phyloP scores from a whole-genome alignment of 2,329 filamentous ascomycete genomes.

The Cryoendolithus antarcticus region DNA sequence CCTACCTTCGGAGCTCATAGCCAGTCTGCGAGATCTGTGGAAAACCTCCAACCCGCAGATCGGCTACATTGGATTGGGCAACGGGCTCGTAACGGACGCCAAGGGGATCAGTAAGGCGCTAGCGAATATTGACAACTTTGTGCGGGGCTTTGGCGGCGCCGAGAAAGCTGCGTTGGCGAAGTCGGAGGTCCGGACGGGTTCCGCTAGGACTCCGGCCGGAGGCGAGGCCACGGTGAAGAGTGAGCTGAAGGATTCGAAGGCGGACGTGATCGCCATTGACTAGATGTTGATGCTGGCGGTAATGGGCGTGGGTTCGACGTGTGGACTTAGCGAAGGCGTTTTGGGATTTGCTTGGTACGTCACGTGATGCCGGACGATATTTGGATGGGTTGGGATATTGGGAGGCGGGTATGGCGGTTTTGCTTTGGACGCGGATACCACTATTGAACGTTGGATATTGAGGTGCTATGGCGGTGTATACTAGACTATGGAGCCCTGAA shows the following conservation, averaged over 20 bases:
- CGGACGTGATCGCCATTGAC: slow-evolving; percentile 19
- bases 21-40: slow-evolving; percentile 24
- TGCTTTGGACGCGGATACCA: too few species aligned
- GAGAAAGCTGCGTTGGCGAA: neutral
- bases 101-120: slow-evolving; percentile 26
- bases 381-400: too few species aligned
- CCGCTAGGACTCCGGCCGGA: neutral
- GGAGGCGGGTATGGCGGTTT: too few species aligned
- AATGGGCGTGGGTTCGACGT: too few species aligned
- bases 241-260: neutral
- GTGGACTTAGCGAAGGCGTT: too few species aligned
- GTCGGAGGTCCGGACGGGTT: too few species aligned
- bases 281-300: slow-evolving; percentile 6
- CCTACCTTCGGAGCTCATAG: slow-evolving; percentile 17
- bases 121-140: slow-evolving; percentile 24
- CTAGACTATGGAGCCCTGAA: too few species aligned
- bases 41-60: neutral
- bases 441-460: too few species aligned
- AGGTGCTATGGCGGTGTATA: too few species aligned
- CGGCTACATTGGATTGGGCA: slow-evolving; percentile 20
- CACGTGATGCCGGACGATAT: too few species aligned
- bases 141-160: slow-evolving; percentile 18
- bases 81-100: slow-evolving; percentile 25
- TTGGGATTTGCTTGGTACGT: too few species aligned
- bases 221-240: neutral